phyloP scores from a whole-genome alignment of 1,284 basidiomycete genomes.

The Ustilago crameri region DNA sequence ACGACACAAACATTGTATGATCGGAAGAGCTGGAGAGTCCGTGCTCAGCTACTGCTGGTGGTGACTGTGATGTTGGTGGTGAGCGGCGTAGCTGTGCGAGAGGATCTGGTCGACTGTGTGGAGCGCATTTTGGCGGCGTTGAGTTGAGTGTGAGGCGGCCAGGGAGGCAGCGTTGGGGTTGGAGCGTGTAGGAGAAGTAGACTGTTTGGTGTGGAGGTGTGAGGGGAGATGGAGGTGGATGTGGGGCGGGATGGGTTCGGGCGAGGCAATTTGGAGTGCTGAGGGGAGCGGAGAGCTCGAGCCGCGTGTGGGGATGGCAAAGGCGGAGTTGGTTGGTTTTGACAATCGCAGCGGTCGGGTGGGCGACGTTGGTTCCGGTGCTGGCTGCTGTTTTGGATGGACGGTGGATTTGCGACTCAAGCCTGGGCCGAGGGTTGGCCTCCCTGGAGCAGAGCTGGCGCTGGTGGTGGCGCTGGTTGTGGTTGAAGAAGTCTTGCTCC shows the following conservation, averaged over 20 bases:
- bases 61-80: background rate
- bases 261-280: slow-evolving; percentile 22
- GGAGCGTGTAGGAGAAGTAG: background rate
- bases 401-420: slow-evolving; percentile 21
- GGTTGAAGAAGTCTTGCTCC: slow-evolving; percentile 31
- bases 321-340: too few relatives aligned
- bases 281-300: slow-evolving; percentile 21
- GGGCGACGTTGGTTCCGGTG: background rate
- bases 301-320: slow-evolving; percentile 23
- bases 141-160: too few relatives aligned
- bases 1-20: background rate
- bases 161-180: too few relatives aligned
- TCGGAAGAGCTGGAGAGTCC: too few relatives aligned
- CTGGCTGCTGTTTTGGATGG: slow-evolving; percentile 6
- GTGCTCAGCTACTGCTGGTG: too few relatives aligned
- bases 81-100: slow-evolving; percentile 20
- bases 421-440: background rate
- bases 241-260: slow-evolving; percentile 7
- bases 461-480: too few relatives aligned
- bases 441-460: background rate
- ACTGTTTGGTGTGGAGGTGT: background rate
- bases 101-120: slow-evolving; percentile 27
- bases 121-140: slow-evolving; percentile 3
- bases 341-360: background rate
- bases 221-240: background rate